A percentile compares a stretch with the other conserved stretches of the same genome.
Evolutionary conservation across 1,139 yeast genomes (phyloP).

Genomic region (Suzukiozyma palmioleophila): DNA sequence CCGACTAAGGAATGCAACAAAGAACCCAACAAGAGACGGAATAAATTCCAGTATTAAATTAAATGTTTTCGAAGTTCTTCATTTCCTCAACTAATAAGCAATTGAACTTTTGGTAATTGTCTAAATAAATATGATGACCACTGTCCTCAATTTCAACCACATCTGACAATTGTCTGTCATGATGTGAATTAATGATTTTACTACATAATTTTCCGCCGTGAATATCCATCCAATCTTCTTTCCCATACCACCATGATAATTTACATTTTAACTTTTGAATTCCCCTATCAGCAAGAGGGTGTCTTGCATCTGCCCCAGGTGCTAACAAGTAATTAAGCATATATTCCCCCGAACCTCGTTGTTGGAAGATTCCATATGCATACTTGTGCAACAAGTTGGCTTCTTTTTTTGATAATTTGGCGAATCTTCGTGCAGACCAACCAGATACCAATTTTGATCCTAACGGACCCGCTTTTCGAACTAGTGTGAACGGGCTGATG

Average conservation of each 20-base stretch:
- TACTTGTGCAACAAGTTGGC: slow-evolving; percentile 53
- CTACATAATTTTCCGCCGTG: slow-evolving; percentile 49
- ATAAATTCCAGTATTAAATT: too few species aligned
- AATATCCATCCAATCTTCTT: slow-evolving; percentile 74
- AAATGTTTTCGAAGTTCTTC: slow-evolving; percentile 13
- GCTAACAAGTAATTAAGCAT: slow-evolving; percentile 63
- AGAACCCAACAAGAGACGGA: too few species aligned
- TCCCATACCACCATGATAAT: slow-evolving; percentile 67
- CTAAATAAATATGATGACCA: slow-evolving; percentile 73
- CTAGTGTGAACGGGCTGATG: slow-evolving; percentile 65
- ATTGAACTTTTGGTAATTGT: slow-evolving; percentile 52
- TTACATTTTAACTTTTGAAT: slow-evolving; percentile 47
- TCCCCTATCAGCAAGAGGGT: slow-evolving; percentile 51
- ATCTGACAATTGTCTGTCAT: slow-evolving; percentile 27
- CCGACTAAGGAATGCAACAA: too few species aligned
- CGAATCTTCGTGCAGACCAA: slow-evolving; percentile 70
- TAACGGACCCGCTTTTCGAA: slow-evolving; percentile 57
- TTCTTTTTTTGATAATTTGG: slow-evolving; percentile 40
- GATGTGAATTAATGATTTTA: slow-evolving; percentile 25
- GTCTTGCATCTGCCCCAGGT: slow-evolving; percentile 73
- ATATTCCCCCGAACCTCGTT: slow-evolving; percentile 74
- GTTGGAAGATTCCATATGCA: slow-evolving; percentile 66
- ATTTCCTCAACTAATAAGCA: slow-evolving; percentile 35
- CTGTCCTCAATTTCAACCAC: slow-evolving; percentile 47
- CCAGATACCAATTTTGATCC: slow-evolving; percentile 73